Percentiles rank a stretch among this genome's conserved stretches.
phyloP scores from a whole-genome alignment of 306 rosid genomes.

The Prunus salicina region DNA sequence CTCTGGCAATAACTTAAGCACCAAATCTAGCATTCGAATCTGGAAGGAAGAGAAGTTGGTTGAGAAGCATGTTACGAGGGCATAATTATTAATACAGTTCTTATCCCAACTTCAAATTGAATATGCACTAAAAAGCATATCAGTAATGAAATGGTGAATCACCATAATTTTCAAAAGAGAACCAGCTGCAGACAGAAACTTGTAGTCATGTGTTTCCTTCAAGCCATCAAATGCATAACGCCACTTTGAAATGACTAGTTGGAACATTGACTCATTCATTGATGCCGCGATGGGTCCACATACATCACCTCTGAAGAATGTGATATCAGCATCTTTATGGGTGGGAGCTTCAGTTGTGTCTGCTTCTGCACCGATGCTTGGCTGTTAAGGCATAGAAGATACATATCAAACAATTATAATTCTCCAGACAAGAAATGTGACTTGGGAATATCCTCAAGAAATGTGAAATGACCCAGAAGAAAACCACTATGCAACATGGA shows the following conservation, averaged over 20 bases:
- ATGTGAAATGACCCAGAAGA: not conserved
- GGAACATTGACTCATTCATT: slow-evolving; percentile 89
- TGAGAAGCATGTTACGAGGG: slow-evolving; percentile 25
- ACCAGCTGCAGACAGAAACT: slow-evolving; percentile 86
- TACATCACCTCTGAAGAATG: slow-evolving; percentile 68
- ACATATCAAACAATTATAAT: slow-evolving; percentile 10
- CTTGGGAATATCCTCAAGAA: not conserved
- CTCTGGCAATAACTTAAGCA: slow-evolving; percentile 68
- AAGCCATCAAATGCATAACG: slow-evolving; percentile 76
- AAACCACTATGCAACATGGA: not conserved
- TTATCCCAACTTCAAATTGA: not conserved
- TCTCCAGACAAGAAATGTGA: slow-evolving; percentile 1
- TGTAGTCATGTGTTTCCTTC: slow-evolving; percentile 78
- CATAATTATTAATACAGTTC: not conserved
- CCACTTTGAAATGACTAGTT: slow-evolving; percentile 78
- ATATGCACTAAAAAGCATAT: not conserved
- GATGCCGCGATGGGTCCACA: slow-evolving; percentile 92
- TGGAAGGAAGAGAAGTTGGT: slow-evolving; percentile 43
- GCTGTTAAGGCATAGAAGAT: slow-evolving; percentile 40
- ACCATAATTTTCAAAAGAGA: slow-evolving; percentile 91
- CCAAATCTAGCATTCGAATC: slow-evolving; percentile 88
- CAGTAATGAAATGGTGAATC: slow-evolving; percentile 23
- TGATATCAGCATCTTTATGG: slow-evolving; percentile 43
- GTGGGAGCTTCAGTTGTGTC: slow-evolving; percentile 31
- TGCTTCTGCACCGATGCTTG: slow-evolving; percentile 34